These are phyloP conservation scores for Crassisporium funariophilum DNA, from an alignment of 768 basidiomycete genomes.

Conservation along the genomic window DNA sequence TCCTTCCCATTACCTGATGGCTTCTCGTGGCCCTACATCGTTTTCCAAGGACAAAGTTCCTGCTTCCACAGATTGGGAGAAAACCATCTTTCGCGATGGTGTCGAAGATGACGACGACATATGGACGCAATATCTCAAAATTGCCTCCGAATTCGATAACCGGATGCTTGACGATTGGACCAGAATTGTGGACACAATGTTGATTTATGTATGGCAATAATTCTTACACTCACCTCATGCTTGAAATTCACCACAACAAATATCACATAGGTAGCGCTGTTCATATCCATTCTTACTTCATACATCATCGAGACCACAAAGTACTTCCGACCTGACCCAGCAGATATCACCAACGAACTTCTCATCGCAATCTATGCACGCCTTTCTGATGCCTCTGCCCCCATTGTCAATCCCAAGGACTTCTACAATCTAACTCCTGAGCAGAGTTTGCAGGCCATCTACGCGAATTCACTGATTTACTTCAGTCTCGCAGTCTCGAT, in stretches of 20 bases:
- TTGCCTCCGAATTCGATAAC: conserved; percentile 6
- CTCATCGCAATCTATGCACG: conserved; percentile 11
- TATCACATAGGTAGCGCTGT: conserved; percentile 9
- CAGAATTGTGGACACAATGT: conserved; percentile 9
- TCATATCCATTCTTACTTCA: conserved; percentile 14
- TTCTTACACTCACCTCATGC: neutral
- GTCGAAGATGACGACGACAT: conserved; percentile 7
- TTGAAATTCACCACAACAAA: neutral
- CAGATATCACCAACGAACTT: conserved; percentile 13
- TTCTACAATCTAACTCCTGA: neutral
- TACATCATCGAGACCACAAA: conserved; percentile 12
- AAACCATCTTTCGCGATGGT: neutral
- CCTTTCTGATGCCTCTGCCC: neutral
- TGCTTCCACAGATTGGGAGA: no score
- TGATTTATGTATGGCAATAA: conserved; percentile 12
- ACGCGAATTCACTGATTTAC: conserved; percentile 9
- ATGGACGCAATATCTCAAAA: conserved; percentile 10
- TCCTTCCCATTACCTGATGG: no score
- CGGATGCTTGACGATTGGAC: conserved; percentile 13
- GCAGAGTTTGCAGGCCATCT: neutral
- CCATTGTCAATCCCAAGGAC: neutral
- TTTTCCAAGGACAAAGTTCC: no score
- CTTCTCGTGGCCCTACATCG: no score
- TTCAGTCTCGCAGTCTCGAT: conserved; percentile 7
- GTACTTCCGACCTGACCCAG: conserved; percentile 8